These are phyloP conservation scores for Colletotrichum sp. DNA, from an alignment of 2,329 filamentous ascomycete genomes.

Conservation along the genomic window DNA sequence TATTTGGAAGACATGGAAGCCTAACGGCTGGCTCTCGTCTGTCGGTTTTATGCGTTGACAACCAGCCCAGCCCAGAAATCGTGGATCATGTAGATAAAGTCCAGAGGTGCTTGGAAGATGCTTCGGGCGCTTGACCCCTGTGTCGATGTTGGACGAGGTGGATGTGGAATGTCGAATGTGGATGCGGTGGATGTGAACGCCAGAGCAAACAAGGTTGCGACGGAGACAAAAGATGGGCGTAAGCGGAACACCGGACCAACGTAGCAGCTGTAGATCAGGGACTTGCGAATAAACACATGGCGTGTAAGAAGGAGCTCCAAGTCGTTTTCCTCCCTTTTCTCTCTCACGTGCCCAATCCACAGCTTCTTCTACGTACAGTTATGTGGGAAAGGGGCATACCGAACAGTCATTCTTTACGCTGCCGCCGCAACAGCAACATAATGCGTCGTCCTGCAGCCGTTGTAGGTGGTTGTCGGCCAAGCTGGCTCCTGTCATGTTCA, in stretches of 20 bases:
- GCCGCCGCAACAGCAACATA: neutral
- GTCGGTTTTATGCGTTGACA: neutral
- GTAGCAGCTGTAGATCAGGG: neutral
- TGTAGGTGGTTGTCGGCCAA: neutral
- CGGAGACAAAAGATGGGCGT: neutral
- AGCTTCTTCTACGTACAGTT: neutral
- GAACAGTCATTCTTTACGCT: neutral
- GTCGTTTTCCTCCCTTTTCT: neutral
- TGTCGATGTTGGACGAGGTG: neutral
- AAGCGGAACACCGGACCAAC: neutral
- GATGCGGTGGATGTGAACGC: neutral
- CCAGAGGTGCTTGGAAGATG: neutral
- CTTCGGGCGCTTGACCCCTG: conserved; percentile 1
- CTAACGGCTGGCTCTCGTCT: neutral
- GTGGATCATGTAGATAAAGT: neutral
- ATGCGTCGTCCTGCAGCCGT: neutral
- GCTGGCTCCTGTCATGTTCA: neutral
- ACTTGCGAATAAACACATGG: neutral
- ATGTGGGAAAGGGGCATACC: neutral
- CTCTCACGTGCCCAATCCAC: neutral
- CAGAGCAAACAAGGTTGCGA: neutral
- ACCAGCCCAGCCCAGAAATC: neutral
- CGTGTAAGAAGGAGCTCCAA: neutral
- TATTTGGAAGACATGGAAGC: neutral
- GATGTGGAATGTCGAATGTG: neutral